Evolutionary conservation across 169 alveolate species (phyloP), one percentile per base, ranked within the genome.

Genomic region (Cryptosporidium canis): DNA sequence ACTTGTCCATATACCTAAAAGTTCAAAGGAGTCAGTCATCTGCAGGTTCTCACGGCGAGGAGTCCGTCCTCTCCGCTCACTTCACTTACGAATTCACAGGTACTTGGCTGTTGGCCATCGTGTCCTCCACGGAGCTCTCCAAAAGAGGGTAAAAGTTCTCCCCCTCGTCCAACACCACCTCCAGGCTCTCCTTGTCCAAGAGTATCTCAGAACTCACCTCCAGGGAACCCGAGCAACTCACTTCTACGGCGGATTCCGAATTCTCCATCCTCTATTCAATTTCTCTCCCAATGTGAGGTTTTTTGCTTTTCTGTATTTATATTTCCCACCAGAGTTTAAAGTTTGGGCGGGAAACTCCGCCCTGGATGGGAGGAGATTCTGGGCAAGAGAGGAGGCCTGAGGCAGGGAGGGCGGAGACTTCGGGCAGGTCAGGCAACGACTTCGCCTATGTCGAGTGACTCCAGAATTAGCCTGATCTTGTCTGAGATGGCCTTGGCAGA

Each of bases 141-240:
- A 77, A 41, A 24, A 77, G 27, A 14, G 87, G 87, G 47, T 58
- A 77, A 58, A 77, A 77, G 24, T 77, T 77, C 58, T 77, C 87
- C 2, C 66, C 70, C 11, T 77, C 87, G 16, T 77, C 87, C 48
- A 77, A 39, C 35, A 41, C 24, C 47, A 43, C 72, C 21, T 29
- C 12, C 27, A 61, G 24, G 47, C 33, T 31, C 14, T 68, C 58
- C 21, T 47, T 48, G 14, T 68, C 68, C 27, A 61, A 27, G 39
- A 29, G 41, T 2, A 16, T 31, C 27, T 35, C 68, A 31, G 41
- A 6, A 5, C 33, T 24, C 45, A 35, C 33, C n/a, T 61, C 68
- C 45, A 29, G 41, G 14, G n/a, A n/a, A 24, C 33, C 45, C 24
- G 24, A 61, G 31, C 24, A 2, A 4, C 4, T 4, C 45, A 0